Percentiles rank a stretch among this genome's conserved stretches.
Evolutionary conservation across 139 green algal species (phyloP).

Genomic region (Picochlorum sp.): DNA sequence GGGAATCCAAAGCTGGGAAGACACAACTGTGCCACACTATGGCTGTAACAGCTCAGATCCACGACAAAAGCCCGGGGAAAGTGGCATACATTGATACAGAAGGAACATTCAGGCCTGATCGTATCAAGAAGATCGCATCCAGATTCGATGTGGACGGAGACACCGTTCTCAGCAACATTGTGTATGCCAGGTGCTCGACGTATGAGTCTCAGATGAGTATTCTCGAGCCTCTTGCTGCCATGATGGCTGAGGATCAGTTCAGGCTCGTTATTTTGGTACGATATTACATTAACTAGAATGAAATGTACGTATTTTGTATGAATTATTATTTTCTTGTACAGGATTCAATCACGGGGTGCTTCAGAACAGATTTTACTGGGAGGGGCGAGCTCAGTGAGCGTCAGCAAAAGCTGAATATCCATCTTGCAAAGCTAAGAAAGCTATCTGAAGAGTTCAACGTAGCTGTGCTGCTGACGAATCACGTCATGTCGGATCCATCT

Average conservation of each 20-base stretch:
- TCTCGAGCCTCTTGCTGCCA: constrained; percentile 50
- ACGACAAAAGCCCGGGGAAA: constrained; percentile 21
- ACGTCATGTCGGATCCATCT: constrained; percentile 69
- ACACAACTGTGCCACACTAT: constrained; percentile 81
- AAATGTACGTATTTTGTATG: neutral
- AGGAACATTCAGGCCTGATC: constrained; percentile 80
- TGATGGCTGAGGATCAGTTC: constrained; percentile 70
- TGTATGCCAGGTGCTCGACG: constrained; percentile 67
- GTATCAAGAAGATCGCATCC: constrained; percentile 72
- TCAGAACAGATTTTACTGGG: constrained; percentile 79
- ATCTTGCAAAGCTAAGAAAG: constrained; percentile 68
- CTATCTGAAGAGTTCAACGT: constrained; percentile 83
- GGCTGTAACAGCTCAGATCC: constrained; percentile 67
- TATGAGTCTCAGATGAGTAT: constrained; percentile 67
- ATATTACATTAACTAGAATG: neutral
- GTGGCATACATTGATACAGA: constrained; percentile 90
- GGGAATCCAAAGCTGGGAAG: constrained; percentile 76
- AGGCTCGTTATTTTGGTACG: constrained; percentile 13
- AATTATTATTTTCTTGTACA: constrained; percentile 40
- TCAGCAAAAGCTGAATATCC: constrained; percentile 77
- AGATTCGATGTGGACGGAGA: constrained; percentile 71
- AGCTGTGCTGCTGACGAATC: constrained; percentile 85
- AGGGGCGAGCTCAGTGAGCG: constrained; percentile 84
- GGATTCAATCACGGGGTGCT: constrained; percentile 77
- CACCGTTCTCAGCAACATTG: constrained; percentile 69